Base-by-base conservation (phyloP, 1,284 basidiomycete genomes). In the Apiotrichum sp. region DNA sequence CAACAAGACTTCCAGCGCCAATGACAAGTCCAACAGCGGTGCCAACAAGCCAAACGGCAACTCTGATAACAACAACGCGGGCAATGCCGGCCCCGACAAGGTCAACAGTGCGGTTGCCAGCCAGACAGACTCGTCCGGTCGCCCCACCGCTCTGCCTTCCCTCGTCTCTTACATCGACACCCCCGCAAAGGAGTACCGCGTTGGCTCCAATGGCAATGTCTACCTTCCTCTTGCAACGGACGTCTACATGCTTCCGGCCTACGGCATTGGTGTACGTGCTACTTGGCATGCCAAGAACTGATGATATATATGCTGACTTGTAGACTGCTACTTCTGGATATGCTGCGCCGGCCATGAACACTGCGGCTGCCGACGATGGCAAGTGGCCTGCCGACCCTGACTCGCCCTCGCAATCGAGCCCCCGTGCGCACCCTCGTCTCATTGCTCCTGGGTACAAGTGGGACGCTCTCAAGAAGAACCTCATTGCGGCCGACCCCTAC, bases 371-470 rank as follows among this genome's bases (percentile, higher is more conserved):
- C 58, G 62, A 78, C 45, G 77, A 77, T 47, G 69, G 83, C 57
- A 73, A 83, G 3, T 93, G 92, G 89, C 89, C 89, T 4, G 65
- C 78, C 55, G 91, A 93, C 68, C 70, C 86, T 29, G 88, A 86
- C 75, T 71, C 84, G 53, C 85, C 88, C 9, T 74, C 82, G 22
- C 83, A 73, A 61, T 83, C 85, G 9, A 74, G 77, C 48, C 80
- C 82, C 54, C 70, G 84, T 6, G 85, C 88, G 65, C 89, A 93
- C 65, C 95, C 95, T 29, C 87, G 90, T 59, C 81, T 99, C 61
- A 88, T 97, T 64, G 93, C 93, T 14, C 90, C 95, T 10, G 68
- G 81, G 13, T 93, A 92, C 81, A 92, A 93, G 76, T 98, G 96
- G 95, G 78, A 83, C 33, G 89, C 86, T 31, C 82, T 99, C 39